A percentile compares a stretch with the other conserved stretches of the same genome.
These are phyloP conservation scores for Viridothelium virens DNA, from an alignment of 495 filamentous ascomycete genomes.

Conservation along the genomic window DNA sequence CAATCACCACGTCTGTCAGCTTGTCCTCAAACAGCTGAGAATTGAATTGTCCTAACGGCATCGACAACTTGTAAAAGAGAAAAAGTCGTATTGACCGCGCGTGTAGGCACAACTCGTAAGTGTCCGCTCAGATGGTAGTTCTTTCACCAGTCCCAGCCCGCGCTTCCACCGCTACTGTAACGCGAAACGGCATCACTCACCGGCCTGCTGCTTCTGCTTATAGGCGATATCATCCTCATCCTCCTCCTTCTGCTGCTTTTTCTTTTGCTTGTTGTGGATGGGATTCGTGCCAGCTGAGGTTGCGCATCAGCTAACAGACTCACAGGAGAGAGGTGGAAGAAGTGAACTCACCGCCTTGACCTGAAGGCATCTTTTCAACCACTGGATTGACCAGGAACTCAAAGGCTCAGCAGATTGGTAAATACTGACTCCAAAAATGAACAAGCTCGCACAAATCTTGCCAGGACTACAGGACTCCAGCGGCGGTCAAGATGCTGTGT, in stretches of 20 bases:
- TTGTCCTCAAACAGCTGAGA: neutral
- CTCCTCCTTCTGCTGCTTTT: conserved; percentile 30
- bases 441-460: neutral
- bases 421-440: neutral
- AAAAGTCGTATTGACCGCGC: neutral
- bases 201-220: conserved; percentile 35
- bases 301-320: neutral
- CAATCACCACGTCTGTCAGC: neutral
- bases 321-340: neutral
- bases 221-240: conserved; percentile 32
- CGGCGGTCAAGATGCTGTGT: conserved; percentile 4
- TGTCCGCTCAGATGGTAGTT: neutral
- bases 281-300: conserved; percentile 33
- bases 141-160: neutral
- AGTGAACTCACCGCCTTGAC: conserved; percentile 16
- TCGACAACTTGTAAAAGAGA: neutral
- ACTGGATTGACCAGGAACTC: neutral
- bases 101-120: neutral
- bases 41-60: neutral
- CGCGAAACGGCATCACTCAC: conserved; percentile 16
- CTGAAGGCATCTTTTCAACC: conserved; percentile 19
- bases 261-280: conserved; percentile 39
- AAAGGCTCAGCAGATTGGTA: no score
- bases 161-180: neutral
- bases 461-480: neutral